Base-by-base conservation (phyloP, 345 rosid species). In the Salix arbutifolia region DNA sequence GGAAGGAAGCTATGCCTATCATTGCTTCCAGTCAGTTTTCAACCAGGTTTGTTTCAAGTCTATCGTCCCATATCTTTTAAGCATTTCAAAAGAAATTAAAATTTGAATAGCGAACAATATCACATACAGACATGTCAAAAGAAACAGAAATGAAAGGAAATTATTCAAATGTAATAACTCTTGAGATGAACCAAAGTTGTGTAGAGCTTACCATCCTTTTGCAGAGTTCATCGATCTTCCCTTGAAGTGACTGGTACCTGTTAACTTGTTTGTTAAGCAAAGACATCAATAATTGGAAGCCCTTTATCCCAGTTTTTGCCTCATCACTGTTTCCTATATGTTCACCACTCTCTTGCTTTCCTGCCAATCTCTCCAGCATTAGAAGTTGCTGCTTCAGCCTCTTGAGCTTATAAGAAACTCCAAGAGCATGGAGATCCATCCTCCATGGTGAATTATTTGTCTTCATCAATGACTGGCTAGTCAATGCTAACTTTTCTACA, bases 391-490 rank as follows among this genome's bases (percentile, higher is more conserved):
- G 98, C 86, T 87, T 90, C 70, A 93, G 83, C 88, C 99, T 92
- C 85, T 92, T 96, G 82, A 93, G 88, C 92, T 96, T 96, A 88
- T 85, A 93, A 75, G 96, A 91, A 78, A 92, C 90, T 76, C 94
- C 99, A 23, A 96, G 99, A 74, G 98, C 98, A 69, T 89, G 94
- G 78, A 93, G 88, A 83, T 96, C 96, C 91, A 90, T 91, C 83
- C 90, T 91, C 98, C 91, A 89, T 23, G 87, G 77, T 65, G 82
- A 80, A 74, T 76, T 88, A 28, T 80, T 86, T 37, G 78, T 67
- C 79, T 84, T 86, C 26, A 65, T 71, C 75, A 35, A 61, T 6
- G 84, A 44, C 78, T 83, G 85, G 74, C 84, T 76, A 16, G 83
- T 60, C 3, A 83, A 77, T 21, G 71, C 84, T 61, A 67, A 56